phyloP scores from a whole-genome alignment of 306 rosid genomes.

The Acacia acuminata region DNA sequence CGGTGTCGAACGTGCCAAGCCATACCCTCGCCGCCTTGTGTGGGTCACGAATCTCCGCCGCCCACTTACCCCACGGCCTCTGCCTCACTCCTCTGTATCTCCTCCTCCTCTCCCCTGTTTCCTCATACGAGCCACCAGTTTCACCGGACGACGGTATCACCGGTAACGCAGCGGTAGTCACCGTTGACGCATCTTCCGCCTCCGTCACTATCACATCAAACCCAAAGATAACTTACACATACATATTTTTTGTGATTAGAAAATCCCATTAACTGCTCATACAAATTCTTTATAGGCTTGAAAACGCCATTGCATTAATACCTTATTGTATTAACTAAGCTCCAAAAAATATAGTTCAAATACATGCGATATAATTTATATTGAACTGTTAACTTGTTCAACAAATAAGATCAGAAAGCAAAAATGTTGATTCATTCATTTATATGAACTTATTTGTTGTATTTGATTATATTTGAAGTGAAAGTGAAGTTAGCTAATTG shows the following conservation, averaged over 20 bases:
- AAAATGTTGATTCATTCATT: background rate
- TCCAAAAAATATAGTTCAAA: background rate
- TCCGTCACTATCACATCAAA: constrained; percentile 32
- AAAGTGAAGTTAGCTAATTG: constrained; percentile 24
- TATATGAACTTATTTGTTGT: background rate
- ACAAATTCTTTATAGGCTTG: background rate
- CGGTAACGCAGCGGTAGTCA: background rate
- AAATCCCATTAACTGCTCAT: background rate
- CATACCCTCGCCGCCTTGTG: constrained; percentile 96
- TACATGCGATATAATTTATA: constrained; percentile 28
- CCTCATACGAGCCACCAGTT: constrained; percentile 42
- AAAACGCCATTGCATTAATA: background rate
- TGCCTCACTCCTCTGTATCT: constrained; percentile 93
- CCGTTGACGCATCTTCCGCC: constrained; percentile 20
- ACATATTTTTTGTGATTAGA: background rate
- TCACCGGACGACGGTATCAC: constrained; percentile 30
- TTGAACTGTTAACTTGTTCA: background rate
- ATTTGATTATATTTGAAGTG: background rate
- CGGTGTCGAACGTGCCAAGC: constrained; percentile 97
- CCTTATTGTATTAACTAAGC: background rate
- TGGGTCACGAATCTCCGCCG: constrained; percentile 96
- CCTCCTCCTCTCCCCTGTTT: constrained; percentile 55
- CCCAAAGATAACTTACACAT: background rate
- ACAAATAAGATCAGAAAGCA: background rate
- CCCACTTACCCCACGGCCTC: constrained; percentile 99